These are phyloP conservation scores for Aspergillus eucalypticola DNA, from an alignment of 2,329 filamentous ascomycete genomes.

Conservation along the genomic window DNA sequence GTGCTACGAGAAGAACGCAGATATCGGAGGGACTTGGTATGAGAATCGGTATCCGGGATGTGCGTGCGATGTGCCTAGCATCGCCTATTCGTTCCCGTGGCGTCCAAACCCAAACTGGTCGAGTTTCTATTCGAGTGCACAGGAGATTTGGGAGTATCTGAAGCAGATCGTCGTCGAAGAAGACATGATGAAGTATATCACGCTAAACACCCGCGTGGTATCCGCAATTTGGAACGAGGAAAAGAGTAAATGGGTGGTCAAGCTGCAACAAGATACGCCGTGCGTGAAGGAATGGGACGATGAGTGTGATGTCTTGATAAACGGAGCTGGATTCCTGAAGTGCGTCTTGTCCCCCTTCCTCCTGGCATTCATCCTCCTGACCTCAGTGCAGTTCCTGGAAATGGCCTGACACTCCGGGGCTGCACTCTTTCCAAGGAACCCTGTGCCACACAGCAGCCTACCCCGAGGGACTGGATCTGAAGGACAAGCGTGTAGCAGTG, in stretches of 20 bases:
- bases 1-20: slow-evolving; percentile 32
- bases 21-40: slow-evolving; percentile 35
- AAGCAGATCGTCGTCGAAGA: slow-evolving; percentile 9
- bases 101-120: slow-evolving; percentile 6
- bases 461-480: slow-evolving; percentile 37
- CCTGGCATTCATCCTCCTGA: not conserved
- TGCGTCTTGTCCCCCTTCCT: not conserved
- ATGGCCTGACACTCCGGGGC: slow-evolving; percentile 49
- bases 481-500: slow-evolving; percentile 36
- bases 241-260: slow-evolving; percentile 5
- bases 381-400: slow-evolving; percentile 32
- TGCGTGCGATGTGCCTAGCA: slow-evolving; percentile 28
- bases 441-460: slow-evolving; percentile 48
- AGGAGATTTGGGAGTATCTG: slow-evolving; percentile 9
- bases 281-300: slow-evolving; percentile 27
- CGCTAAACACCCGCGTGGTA: not conserved
- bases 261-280: not conserved
- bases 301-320: slow-evolving; percentile 35
- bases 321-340: slow-evolving; percentile 41
- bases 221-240: slow-evolving; percentile 4
- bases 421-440: slow-evolving; percentile 47
- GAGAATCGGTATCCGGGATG: slow-evolving; percentile 38
- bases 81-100: slow-evolving; percentile 9
- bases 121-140: slow-evolving; percentile 19
- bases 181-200: slow-evolving; percentile 11